phyloP scores from a whole-genome alignment of 192 early-diverging fungal species.

The Martensiomyces pterosporus region DNA sequence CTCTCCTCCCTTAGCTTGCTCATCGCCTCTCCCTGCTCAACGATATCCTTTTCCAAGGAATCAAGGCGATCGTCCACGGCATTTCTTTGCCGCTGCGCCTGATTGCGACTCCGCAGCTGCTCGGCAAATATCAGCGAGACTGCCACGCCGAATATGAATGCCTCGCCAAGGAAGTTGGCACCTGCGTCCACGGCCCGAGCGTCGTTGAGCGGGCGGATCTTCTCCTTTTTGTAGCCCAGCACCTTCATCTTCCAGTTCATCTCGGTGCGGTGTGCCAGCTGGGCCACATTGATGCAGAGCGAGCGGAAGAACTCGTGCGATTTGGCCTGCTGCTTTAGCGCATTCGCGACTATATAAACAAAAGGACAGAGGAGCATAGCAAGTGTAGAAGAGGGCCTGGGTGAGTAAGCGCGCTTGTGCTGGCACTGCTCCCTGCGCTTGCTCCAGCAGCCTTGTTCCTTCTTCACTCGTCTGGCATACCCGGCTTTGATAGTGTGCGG shows the following conservation, averaged over 20 bases:
- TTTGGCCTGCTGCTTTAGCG: conserved; percentile 53
- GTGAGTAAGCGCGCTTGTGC: too few species aligned
- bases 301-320: conserved; percentile 58
- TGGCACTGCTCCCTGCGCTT: too few species aligned
- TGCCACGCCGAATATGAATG: conserved; percentile 74
- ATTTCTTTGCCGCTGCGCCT: conserved; percentile 27
- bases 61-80: conserved; percentile 52
- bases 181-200: conserved; percentile 75
- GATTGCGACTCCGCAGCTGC: conserved; percentile 57
- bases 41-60: conserved; percentile 46
- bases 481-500: conserved; percentile 64
- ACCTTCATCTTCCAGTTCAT: conserved; percentile 81
- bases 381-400: too few species aligned
- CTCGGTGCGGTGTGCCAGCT: conserved; percentile 72
- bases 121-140: conserved; percentile 67
- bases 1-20: conserved; percentile 22
- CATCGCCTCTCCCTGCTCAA: conserved; percentile 41
- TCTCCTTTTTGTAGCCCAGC: conserved; percentile 69
- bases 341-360: conserved; percentile 44
- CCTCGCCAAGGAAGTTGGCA: conserved; percentile 75
- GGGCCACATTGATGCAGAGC: conserved; percentile 72
- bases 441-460: too few species aligned
- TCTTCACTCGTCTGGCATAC: too few species aligned
- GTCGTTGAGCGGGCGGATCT: conserved; percentile 74
- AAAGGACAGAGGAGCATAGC: too few species aligned